A percentile compares a stretch with the other conserved stretches of the same genome.
These are phyloP conservation scores for Oryza officinalis DNA, from an alignment of 176 grass and related monocot species.

Conservation along the genomic window DNA sequence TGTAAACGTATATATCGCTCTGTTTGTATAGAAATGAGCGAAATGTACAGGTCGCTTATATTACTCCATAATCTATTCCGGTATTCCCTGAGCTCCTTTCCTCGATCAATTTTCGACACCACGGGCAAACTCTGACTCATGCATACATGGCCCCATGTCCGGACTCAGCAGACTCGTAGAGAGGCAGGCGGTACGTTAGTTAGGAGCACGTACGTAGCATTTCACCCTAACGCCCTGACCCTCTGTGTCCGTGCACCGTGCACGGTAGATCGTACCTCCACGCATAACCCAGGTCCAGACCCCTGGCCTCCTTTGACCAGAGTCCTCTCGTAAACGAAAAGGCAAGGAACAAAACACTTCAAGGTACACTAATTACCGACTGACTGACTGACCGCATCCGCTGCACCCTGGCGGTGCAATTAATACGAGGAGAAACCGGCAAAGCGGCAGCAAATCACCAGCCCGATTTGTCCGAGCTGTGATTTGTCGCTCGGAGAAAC, in stretches of 20 bases:
- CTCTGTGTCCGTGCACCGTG: neutral
- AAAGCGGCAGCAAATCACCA: neutral
- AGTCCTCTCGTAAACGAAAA: neutral
- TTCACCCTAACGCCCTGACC: neutral
- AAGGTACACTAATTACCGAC: neutral
- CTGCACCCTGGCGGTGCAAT: constrained; percentile 1
- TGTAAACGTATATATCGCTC: no score
- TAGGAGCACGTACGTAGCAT: neutral
- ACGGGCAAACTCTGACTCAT: neutral
- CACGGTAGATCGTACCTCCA: neutral
- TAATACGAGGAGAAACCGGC: neutral
- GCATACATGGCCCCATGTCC: neutral
- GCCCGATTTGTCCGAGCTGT: neutral
- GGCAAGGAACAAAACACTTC: neutral
- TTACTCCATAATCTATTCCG: no score
- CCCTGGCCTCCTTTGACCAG: neutral
- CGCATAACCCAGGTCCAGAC: neutral
- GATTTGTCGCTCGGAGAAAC: neutral
- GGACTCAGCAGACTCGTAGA: neutral
- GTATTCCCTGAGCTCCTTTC: neutral
- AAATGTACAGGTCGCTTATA: no score
- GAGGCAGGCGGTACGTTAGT: neutral
- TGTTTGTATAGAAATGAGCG: neutral
- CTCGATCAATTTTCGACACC: neutral
- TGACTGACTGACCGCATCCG: neutral